Evolutionary conservation across 768 basidiomycete genomes (phyloP).

Genomic region (Hydnomerulius pinastri): DNA sequence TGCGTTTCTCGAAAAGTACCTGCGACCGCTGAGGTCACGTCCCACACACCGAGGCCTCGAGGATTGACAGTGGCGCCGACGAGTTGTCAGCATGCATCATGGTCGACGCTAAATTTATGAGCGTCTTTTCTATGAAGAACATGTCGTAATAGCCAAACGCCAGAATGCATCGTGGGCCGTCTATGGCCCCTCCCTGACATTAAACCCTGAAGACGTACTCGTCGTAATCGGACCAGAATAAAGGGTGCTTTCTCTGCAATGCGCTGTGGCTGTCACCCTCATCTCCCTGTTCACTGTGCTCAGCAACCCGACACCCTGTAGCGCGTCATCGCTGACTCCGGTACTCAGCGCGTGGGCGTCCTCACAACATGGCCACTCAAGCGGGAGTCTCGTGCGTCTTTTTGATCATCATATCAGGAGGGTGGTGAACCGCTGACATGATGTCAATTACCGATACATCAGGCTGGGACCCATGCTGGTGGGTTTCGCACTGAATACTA

Average conservation of each 20-base stretch:
- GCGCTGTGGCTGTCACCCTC: conserved; percentile 2
- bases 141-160: conserved; percentile 13
- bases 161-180: not conserved
- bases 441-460: not conserved
- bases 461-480: conserved; percentile 38
- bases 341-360: conserved; percentile 9
- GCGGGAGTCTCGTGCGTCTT: conserved; percentile 26
- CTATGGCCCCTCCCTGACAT: conserved; percentile 8
- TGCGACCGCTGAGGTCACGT: too few species aligned
- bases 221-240: conserved; percentile 16
- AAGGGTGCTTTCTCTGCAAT: conserved; percentile 5
- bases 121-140: conserved; percentile 6
- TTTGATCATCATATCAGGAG: not conserved
- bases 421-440: not conserved
- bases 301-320: conserved; percentile 9
- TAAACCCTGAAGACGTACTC: conserved; percentile 25
- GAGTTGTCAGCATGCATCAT: not conserved
- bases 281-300: conserved; percentile 2
- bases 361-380: conserved; percentile 15
- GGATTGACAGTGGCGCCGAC: not conserved
- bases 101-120: not conserved
- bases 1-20: too few species aligned
- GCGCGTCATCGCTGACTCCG: conserved; percentile 1
- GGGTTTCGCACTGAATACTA: conserved; percentile 36
- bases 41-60: not conserved